Base-by-base conservation (phyloP, 352 stramenopile species). In the Pseudoperonospora humuli region DNA sequence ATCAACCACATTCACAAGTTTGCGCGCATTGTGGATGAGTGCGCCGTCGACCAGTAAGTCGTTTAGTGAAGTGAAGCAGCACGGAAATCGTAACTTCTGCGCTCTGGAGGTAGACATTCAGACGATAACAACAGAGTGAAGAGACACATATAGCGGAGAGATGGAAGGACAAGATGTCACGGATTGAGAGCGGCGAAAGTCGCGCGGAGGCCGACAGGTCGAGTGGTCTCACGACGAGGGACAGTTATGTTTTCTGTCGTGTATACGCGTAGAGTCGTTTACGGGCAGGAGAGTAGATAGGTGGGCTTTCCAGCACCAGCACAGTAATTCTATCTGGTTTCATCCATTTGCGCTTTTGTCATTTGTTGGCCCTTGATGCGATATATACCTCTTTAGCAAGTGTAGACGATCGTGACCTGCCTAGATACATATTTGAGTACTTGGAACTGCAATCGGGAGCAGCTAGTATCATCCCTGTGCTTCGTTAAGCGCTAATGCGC, bases 1-100 rank as follows among this genome's bases (percentile, higher is more conserved):
- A 67, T 93, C 54, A 87, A 81, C 65, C 79, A 93, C 71, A 93
- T 93, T 63, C 67, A 89, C 53, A 76, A 72, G 67, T 89, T 91
- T 28, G 75, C 80, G 54, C 78, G 82, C 50, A 84, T 91, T 56
- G 80, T 93, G 40, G 79, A 92, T 61, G 75, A 86, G 45, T 90
- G 75, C 61, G 73, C 66, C 39, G 61, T 73, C 34, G 63, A 53
- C 54, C 71, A 79, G 57, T 70, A 67, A 55, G 45, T 58, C 19
- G n/a, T 33, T 52, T 18, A 43, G 28, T 15, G 29, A 57, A 49
- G 43, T 45, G 35, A 15, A 28, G 24, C 38, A 20, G 17, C 42
- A 61, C 45, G 51, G 25, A 54, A 54, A 56, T 62, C 41, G 31
- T 51, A 26, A 25, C 39, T 44, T 40, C 18, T 36, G 51, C 28